Evolutionary conservation across 179 eudicot genomes (phyloP).

Genomic region (Actinidia arguta): DNA sequence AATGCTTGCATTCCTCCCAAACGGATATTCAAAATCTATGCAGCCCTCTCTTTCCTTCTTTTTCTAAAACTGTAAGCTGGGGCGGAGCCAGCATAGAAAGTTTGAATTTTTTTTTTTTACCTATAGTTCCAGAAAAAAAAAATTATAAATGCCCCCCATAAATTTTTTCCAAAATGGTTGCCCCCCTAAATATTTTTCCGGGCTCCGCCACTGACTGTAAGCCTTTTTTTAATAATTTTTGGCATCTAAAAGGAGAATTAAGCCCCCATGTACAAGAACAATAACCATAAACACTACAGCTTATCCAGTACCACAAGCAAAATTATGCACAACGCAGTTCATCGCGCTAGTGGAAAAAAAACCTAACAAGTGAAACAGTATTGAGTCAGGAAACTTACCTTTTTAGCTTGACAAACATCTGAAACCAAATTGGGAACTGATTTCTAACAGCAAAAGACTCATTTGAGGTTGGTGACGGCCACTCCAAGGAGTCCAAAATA

Average conservation of each 20-base stretch:
- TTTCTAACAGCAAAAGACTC: slow-evolving; percentile 74
- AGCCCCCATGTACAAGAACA: not conserved
- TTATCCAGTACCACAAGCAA: not conserved
- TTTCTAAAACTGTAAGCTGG: not conserved
- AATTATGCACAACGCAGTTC: not conserved
- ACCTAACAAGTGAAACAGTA: not conserved
- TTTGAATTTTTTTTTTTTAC: too few species aligned
- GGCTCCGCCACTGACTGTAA: not conserved
- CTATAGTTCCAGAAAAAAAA: too few species aligned
- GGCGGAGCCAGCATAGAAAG: too few species aligned
- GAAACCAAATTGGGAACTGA: slow-evolving; percentile 89
- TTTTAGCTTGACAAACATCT: slow-evolving; percentile 89
- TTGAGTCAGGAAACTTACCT: slow-evolving; percentile 48
- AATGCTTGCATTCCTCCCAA: not conserved
- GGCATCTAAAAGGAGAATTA: not conserved
- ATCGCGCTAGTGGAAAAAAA: not conserved
- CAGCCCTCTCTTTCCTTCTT: not conserved
- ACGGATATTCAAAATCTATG: not conserved
- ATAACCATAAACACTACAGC: not conserved
- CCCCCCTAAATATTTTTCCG: too few species aligned
- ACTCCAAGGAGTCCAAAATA: slow-evolving; percentile 80
- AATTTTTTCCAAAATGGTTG: too few species aligned
- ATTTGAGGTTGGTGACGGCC: slow-evolving; percentile 85
- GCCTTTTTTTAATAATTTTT: not conserved
- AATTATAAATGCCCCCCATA: too few species aligned